Evolutionary conservation across 148 eudicot species (phyloP), one percentile per base, ranked within the genome.

Genomic region (Linanthus parryae): DNA sequence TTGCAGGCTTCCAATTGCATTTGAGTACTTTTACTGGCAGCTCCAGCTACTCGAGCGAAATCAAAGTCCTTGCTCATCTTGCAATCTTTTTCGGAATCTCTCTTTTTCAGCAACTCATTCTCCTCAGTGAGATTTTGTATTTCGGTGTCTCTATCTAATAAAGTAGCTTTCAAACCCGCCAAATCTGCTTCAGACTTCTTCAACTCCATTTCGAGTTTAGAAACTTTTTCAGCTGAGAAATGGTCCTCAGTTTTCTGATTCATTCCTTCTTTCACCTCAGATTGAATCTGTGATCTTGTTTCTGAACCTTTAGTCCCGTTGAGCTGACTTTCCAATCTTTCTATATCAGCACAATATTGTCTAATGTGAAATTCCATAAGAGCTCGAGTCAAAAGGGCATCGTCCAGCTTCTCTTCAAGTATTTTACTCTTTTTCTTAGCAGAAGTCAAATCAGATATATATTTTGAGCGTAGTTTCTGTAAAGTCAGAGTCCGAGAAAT

Each of bases 401-500:
- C n/a, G n/a, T n/a, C n/a, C n/a, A n/a, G n/a, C n/a, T n/a, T n/a
- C n/a, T n/a, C n/a, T n/a, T n/a, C n/a, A n/a, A n/a, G n/a, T n/a
- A n/a, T n/a, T n/a, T n/a, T n/a, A n/a, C 95, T 19, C 76, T 72
- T 54, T 72, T n/a, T n/a, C n/a, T n/a, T 65, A 37, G 85, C 74
- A 36, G 90, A 65, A n/a, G n/a, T n/a, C n/a, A n/a, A n/a, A n/a
- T n/a, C n/a, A n/a, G n/a, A n/a, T n/a, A n/a, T 66, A 69, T 92
- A 90, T 72, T 80, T 67, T 0, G 83, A 69, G 67, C 82, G 75
- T 40, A 87, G 96, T 46, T 77, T 77, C 47, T 87, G 90, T 31
- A 82, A 47, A 51, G 90, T 83, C 56, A 87, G 85, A 0, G 87
- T n/a, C n/a, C n/a, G n/a, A n/a, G n/a, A n/a, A n/a, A n/a, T n/a